A percentile compares a stretch with the other conserved stretches of the same genome.
These are phyloP conservation scores for Leccinellum luteum DNA, from an alignment of 768 basidiomycete species.

Conservation along the genomic window DNA sequence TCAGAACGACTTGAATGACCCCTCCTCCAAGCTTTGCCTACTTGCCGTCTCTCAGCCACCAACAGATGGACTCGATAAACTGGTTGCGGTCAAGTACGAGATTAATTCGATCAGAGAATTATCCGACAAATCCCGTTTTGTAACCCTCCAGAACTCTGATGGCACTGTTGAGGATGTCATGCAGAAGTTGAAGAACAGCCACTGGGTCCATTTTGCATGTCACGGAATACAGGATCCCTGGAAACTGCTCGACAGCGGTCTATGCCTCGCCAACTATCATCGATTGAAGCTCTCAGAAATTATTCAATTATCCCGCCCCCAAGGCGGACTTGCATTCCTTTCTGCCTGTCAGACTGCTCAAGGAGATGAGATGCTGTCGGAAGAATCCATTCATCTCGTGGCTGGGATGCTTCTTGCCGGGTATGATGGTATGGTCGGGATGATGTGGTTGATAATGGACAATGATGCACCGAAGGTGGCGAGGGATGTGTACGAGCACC, in stretches of 20 bases:
- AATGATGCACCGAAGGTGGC: neutral
- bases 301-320: neutral
- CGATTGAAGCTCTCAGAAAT: neutral
- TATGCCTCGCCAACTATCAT: neutral
- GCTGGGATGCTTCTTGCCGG: neutral
- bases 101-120: neutral
- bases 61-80: neutral
- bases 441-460: neutral
- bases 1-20: rapidly evolving
- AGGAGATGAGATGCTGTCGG: neutral
- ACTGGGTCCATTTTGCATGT: neutral
- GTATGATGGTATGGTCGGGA: neutral
- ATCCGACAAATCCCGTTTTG: neutral
- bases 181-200: neutral
- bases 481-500: neutral
- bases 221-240: neutral
- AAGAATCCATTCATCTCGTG: neutral
- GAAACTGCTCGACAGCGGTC: neutral
- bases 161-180: neutral
- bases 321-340: neutral
- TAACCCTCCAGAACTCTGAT: neutral
- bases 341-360: neutral
- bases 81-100: neutral
- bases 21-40: neutral
- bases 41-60: neutral